Evolutionary conservation across 345 rosid species (phyloP).

Genomic region (Hibiscus trionum): DNA sequence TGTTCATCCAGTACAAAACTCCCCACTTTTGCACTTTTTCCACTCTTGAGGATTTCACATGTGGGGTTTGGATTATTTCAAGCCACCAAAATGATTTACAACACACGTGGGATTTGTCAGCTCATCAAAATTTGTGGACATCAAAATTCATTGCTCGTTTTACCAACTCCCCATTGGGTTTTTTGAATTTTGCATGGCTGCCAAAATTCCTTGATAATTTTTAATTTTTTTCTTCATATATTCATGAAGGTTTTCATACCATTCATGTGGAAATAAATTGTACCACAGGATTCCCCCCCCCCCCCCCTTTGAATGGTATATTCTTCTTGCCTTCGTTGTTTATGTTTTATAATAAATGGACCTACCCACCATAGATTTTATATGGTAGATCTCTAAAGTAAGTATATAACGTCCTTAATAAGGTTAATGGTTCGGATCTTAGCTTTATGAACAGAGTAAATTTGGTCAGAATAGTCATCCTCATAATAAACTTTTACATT

Average conservation of each 20-base stretch:
- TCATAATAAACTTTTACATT: no score
- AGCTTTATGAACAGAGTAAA: no score
- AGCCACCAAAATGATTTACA: conserved; percentile 19
- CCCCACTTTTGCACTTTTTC: neutral
- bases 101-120: conserved; percentile 27
- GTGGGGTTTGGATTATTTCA: neutral
- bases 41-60: neutral
- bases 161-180: neutral
- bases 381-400: conserved; percentile 6
- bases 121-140: conserved; percentile 13
- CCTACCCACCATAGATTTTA: conserved; percentile 1
- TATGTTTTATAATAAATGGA: neutral
- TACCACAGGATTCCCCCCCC: neutral
- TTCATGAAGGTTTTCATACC: neutral
- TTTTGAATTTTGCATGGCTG: conserved; percentile 18
- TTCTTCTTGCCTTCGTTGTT: neutral
- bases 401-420: no score
- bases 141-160: neutral
- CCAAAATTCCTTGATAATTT: conserved; percentile 7
- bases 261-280: neutral
- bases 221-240: neutral
- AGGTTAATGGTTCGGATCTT: no score
- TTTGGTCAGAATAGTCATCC: no score
- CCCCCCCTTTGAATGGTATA: neutral
- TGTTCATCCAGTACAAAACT: neutral